Evolutionary conservation across 73 alveolate genomes (phyloP).

Genomic region (Stentor coeruleus): DNA sequence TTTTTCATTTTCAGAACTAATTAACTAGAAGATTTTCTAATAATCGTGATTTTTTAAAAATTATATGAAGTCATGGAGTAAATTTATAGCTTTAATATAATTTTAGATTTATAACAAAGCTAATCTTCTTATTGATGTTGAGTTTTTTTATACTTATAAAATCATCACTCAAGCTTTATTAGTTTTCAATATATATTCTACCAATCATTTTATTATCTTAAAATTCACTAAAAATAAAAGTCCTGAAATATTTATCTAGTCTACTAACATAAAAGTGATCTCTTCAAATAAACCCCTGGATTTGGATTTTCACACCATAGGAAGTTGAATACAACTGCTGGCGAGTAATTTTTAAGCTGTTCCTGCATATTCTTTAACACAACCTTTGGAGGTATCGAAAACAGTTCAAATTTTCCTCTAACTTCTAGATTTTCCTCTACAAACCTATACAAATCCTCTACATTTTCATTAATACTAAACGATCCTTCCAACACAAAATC

Average conservation of each 20-base stretch:
- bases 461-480: neutral
- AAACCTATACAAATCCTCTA: neutral
- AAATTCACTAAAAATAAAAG: neutral
- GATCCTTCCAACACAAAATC: neutral
- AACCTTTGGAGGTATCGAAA: neutral
- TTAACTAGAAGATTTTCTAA: too few relatives aligned
- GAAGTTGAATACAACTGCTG: neutral
- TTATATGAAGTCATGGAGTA: too few relatives aligned
- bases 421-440: neutral
- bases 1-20: too few relatives aligned
- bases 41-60: too few relatives aligned
- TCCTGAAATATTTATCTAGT: neutral
- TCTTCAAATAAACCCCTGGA: neutral
- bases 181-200: too few relatives aligned
- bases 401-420: neutral
- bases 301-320: neutral
- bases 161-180: too few relatives aligned
- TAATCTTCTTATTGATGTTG: too few relatives aligned
- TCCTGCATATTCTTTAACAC: neutral
- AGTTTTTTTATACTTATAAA: too few relatives aligned
- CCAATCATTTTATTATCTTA: too few relatives aligned
- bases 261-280: neutral
- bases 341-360: neutral
- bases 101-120: too few relatives aligned
- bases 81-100: too few relatives aligned